These are phyloP conservation scores for Aspergillus floridensis DNA, from an alignment of 2,329 filamentous ascomycete genomes.

Conservation along the genomic window DNA sequence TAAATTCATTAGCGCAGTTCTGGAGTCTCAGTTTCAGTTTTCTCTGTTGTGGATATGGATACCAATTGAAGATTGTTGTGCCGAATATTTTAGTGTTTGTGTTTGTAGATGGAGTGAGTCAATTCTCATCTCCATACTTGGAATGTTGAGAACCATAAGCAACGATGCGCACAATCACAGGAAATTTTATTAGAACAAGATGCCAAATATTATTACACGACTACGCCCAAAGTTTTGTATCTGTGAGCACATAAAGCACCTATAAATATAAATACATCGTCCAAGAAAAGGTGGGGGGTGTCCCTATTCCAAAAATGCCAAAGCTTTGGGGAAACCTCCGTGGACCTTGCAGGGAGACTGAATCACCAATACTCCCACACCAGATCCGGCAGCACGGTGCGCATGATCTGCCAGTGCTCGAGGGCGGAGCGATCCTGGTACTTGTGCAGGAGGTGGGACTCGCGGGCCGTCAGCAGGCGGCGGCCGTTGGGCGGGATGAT, in stretches of 20 bases:
- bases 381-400: conserved; percentile 69
- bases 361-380: conserved; percentile 84
- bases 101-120: too few relatives aligned
- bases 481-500: conserved; percentile 45
- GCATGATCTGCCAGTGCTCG: conserved; percentile 91
- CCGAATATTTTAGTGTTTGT: not conserved
- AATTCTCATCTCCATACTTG: too few relatives aligned
- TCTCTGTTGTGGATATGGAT: not conserved
- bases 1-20: too few relatives aligned
- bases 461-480: conserved; percentile 43
- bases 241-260: too few relatives aligned
- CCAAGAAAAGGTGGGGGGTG: not conserved
- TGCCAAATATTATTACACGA: too few relatives aligned
- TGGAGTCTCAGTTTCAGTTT: too few relatives aligned
- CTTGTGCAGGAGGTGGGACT: conserved; percentile 64
- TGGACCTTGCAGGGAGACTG: not conserved
- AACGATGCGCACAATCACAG: too few relatives aligned
- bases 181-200: too few relatives aligned
- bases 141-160: too few relatives aligned
- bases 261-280: too few relatives aligned
- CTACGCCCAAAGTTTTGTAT: too few relatives aligned
- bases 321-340: not conserved
- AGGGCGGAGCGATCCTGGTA: conserved; percentile 74
- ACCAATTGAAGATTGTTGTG: not conserved
- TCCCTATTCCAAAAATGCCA: too few relatives aligned